phyloP scores from a whole-genome alignment of 208 protist genomes.

The Trypanosoma congolense region DNA sequence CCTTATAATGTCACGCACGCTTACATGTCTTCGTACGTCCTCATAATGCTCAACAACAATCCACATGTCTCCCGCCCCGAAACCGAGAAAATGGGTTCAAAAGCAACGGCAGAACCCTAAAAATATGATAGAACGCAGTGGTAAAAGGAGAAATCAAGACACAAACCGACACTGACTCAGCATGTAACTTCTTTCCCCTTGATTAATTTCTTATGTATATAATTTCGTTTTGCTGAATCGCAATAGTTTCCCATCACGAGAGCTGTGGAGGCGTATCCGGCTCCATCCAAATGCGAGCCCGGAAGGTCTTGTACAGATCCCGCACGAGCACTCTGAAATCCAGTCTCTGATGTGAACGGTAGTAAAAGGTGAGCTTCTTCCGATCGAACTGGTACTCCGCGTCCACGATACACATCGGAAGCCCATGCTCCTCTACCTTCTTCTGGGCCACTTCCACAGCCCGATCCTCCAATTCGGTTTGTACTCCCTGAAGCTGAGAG shows the following conservation, averaged over 20 bases:
- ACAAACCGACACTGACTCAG: too few relatives aligned
- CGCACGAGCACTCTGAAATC: conserved; percentile 89
- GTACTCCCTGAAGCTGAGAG: conserved; percentile 79
- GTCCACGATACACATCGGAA: conserved; percentile 88
- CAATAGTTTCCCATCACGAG: neutral
- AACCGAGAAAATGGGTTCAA: too few relatives aligned
- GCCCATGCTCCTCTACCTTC: conserved; percentile 76
- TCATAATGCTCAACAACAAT: too few relatives aligned
- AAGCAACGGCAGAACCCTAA: conserved; percentile 5
- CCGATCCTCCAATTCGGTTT: conserved; percentile 82
- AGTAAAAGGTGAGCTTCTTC: conserved; percentile 91
- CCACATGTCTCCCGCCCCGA: too few relatives aligned
- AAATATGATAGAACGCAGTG: conserved; percentile 11
- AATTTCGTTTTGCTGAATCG: too few relatives aligned
- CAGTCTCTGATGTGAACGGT: conserved; percentile 75
- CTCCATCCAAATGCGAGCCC: conserved; percentile 92
- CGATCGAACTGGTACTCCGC: conserved; percentile 92
- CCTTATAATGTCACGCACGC: too few relatives aligned
- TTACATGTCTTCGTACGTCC: too few relatives aligned
- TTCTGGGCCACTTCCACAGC: conserved; percentile 82
- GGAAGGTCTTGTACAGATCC: conserved; percentile 88
- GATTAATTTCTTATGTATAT: too few relatives aligned
- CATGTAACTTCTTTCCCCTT: too few relatives aligned
- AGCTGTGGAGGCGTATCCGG: conserved; percentile 39
- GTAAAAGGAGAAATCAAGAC: conserved; percentile 6